A percentile compares a stretch with the other conserved stretches of the same genome.
These are phyloP conservation scores for Anisodus acutangulus DNA, from an alignment of 257 asterid species.

Conservation along the genomic window DNA sequence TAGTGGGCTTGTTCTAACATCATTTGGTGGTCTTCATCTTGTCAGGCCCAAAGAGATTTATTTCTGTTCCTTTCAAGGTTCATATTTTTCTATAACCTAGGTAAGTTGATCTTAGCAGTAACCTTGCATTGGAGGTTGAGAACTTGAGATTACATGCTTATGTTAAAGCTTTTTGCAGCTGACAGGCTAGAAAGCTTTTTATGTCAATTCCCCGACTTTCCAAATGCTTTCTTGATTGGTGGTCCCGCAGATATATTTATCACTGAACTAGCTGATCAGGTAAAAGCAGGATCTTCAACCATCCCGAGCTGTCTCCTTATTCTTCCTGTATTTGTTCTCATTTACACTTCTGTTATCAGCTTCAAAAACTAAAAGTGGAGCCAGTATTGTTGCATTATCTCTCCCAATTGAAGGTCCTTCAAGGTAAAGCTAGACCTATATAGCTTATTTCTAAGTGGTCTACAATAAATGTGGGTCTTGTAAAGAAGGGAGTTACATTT, in stretches of 20 bases:
- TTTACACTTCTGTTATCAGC: slow-evolving; percentile 49
- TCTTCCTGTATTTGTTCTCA: slow-evolving; percentile 19
- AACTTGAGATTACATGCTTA: slow-evolving; percentile 29
- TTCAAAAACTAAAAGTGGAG: slow-evolving; percentile 94
- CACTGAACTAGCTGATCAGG: slow-evolving; percentile 92
- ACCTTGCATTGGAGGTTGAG: slow-evolving; percentile 32
- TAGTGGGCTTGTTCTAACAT: slow-evolving; percentile 2
- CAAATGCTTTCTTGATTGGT: slow-evolving; percentile 88
- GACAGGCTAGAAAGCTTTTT: slow-evolving; percentile 77
- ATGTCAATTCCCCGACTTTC: slow-evolving; percentile 80
- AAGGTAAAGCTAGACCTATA: slow-evolving; percentile 50
- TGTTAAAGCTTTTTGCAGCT: slow-evolving; percentile 46
- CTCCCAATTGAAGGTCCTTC: slow-evolving; percentile 70
- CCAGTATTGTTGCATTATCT: slow-evolving; percentile 96
- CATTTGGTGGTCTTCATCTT: slow-evolving; percentile 28
- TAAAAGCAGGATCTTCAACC: slow-evolving; percentile 38
- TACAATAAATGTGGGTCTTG: slow-evolving; percentile 1
- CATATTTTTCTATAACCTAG: slow-evolving; percentile 73
- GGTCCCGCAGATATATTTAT: slow-evolving; percentile 79
- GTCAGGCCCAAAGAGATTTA: slow-evolving; percentile 82
- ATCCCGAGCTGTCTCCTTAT: neutral
- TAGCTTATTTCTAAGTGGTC: neutral
- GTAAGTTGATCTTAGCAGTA: slow-evolving; percentile 40
- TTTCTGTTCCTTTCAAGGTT: slow-evolving; percentile 88
- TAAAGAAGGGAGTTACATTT: neutral